Base-by-base conservation (phyloP, 2,329 filamentous ascomycete species). In the Cercospora zeina region DNA sequence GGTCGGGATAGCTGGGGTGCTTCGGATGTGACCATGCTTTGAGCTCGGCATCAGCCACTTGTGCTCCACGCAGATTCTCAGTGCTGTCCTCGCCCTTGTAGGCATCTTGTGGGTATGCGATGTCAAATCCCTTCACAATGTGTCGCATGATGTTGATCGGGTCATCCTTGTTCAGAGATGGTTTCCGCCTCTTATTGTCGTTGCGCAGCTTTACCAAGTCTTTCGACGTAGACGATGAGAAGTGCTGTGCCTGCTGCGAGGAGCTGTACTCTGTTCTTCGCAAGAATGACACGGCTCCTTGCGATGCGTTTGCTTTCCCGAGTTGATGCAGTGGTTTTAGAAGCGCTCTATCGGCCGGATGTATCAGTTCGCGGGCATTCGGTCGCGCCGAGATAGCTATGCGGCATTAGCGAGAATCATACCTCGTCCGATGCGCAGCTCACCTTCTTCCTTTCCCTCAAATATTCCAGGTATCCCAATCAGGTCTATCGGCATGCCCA, bases 261-360 rank as follows among this genome's bases (percentile, higher is more conserved):
- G 90, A 90, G 72, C 96, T 97, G 79, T 97, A 97, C 77, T 99
- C 95, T 60, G 95, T 97, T 71, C 93, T 87, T 62, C 95, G 91
- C 69, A 99, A 84, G 83, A 99, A 99, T 66, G 91, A 96, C 58
- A 96, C 91, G 66, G 89, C 88, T 16, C 88, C 83, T 65, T 91
- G 89, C 65, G 86, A 85, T 45, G 87, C 84, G 69, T 90, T 90
- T 49, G 89, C 88, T 77, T 96, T 96, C 70, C 91, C 92, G 21
- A 99, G 84, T 54, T 91, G 87, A 36, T 91, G 87, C 36, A 96
- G 85, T 5, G 91, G 89, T 73, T 91, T 86, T 64, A 99, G 85
- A 57, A 99, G 87, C 11, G 87, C 84, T 66, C 90, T 87, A 79
- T 99, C 95, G 71, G 89, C 88, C 7, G 93, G 89, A 70, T 97